These are phyloP conservation scores for Paxillus involutus DNA, from an alignment of 768 basidiomycete species.

Conservation along the genomic window DNA sequence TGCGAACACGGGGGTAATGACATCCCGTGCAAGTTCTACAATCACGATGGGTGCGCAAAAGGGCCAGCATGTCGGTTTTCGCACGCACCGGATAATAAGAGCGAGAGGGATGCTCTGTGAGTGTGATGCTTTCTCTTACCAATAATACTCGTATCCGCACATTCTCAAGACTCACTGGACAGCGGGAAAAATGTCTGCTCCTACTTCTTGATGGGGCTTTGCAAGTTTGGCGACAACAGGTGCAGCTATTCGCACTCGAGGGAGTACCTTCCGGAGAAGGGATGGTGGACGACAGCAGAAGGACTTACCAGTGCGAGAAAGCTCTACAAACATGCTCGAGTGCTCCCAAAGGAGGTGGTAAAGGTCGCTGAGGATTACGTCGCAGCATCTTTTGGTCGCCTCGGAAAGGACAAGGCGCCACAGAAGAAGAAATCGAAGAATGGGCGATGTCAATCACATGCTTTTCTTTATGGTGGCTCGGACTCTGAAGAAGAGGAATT, in stretches of 20 bases:
- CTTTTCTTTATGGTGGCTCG: too few species aligned
- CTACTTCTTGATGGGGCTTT: conserved; percentile 38
- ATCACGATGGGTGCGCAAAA: conserved; percentile 48
- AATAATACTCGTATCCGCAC: neutral
- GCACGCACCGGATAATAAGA: conserved; percentile 56
- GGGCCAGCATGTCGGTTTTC: conserved; percentile 45
- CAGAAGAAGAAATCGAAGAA: too few species aligned
- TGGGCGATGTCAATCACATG: too few species aligned
- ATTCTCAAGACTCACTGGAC: neutral
- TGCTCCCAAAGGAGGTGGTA: too few species aligned
- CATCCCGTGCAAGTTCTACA: conserved; percentile 56
- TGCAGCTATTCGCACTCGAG: conserved; percentile 53
- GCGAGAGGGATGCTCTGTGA: conserved; percentile 54
- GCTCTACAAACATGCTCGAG: too few species aligned
- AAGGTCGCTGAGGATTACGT: too few species aligned
- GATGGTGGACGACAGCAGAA: conserved; percentile 44
- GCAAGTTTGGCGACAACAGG: conserved; percentile 36
- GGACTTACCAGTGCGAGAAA: conserved; percentile 2
- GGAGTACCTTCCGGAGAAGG: conserved; percentile 39
- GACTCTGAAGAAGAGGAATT: neutral
- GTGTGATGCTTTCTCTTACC: conserved; percentile 17
- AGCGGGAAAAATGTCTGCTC: conserved; percentile 57
- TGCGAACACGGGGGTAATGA: conserved; percentile 51
- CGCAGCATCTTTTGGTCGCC: too few species aligned
- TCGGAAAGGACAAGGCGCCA: too few species aligned